These are phyloP conservation scores for Phytopythium litorale DNA, from an alignment of 352 stramenopile genomes.

Conservation along the genomic window DNA sequence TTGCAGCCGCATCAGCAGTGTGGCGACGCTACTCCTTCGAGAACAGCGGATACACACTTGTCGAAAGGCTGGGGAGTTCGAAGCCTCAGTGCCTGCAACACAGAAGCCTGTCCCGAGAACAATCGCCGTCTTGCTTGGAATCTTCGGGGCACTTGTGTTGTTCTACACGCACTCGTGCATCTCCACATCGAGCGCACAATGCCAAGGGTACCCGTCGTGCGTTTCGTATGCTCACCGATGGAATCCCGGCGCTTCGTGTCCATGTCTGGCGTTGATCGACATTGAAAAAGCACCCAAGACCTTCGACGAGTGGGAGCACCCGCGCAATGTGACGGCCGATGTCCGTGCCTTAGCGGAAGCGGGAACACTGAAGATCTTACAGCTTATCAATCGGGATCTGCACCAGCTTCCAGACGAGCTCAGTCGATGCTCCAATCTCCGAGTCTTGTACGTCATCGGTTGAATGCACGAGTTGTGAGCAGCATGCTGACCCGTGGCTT, in stretches of 20 bases:
- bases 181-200: constrained; percentile 6
- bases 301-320: constrained; percentile 14
- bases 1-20: not conserved
- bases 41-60: not conserved
- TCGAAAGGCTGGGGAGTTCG: not conserved
- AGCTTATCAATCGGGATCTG: constrained; percentile 24
- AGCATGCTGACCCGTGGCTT: not conserved
- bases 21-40: not conserved
- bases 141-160: constrained; percentile 7
- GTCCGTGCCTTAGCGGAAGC: constrained; percentile 11
- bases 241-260: constrained; percentile 14
- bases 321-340: constrained; percentile 14
- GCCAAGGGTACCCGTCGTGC: constrained; percentile 10
- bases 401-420: constrained; percentile 17
- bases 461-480: no score
- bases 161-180: constrained; percentile 12
- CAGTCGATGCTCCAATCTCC: constrained; percentile 14
- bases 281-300: constrained; percentile 10
- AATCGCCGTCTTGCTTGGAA: constrained; percentile 3
- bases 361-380: constrained; percentile 18
- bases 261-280: constrained; percentile 33
- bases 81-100: not conserved
- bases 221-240: constrained; percentile 10
- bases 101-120: not conserved
- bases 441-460: constrained; percentile 17